Conservation (phyloP, 305 asterid genomes). For the Nicotiana rustica region DNA sequence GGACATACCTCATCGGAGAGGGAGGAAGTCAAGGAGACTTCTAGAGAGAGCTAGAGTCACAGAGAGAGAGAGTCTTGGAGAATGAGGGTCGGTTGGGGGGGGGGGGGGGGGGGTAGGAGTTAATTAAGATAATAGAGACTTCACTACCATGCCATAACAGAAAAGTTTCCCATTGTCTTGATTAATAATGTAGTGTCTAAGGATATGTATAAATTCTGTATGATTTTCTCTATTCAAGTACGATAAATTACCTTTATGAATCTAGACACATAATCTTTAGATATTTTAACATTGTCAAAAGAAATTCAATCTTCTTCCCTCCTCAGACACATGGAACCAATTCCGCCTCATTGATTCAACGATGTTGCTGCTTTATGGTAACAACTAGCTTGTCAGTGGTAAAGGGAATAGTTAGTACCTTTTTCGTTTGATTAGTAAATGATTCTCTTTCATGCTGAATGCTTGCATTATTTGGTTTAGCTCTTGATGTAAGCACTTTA, state of each 20-base stretch:
- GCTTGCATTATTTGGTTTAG: constrained; percentile 24
- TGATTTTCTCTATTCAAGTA: neutral
- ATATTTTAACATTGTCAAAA: neutral
- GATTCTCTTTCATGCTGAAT: constrained; percentile 40
- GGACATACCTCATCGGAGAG: too few species aligned
- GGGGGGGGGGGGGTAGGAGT: too few species aligned
- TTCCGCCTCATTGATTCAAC: constrained; percentile 23
- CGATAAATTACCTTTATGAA: neutral
- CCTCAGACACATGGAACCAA: neutral
- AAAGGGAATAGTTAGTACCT: constrained; percentile 50
- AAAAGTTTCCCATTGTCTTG: neutral
- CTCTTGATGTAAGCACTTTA: constrained; percentile 40
- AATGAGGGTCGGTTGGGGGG: too few species aligned
- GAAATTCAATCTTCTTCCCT: constrained; percentile 20
- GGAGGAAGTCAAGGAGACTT: too few species aligned
- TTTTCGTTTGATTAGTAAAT: constrained; percentile 47
- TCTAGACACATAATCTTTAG: neutral
- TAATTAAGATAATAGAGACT: neutral
- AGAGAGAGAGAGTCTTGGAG: too few species aligned
- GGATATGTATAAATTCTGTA: neutral
- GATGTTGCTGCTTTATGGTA: neutral
- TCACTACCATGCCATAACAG: neutral
- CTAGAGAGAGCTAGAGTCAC: too few species aligned
- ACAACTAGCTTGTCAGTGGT: constrained; percentile 24
- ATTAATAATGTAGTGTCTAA: neutral